Evolutionary conservation across 805 yeast species (phyloP).

Genomic region (Dipodascopsis uninucleata): DNA sequence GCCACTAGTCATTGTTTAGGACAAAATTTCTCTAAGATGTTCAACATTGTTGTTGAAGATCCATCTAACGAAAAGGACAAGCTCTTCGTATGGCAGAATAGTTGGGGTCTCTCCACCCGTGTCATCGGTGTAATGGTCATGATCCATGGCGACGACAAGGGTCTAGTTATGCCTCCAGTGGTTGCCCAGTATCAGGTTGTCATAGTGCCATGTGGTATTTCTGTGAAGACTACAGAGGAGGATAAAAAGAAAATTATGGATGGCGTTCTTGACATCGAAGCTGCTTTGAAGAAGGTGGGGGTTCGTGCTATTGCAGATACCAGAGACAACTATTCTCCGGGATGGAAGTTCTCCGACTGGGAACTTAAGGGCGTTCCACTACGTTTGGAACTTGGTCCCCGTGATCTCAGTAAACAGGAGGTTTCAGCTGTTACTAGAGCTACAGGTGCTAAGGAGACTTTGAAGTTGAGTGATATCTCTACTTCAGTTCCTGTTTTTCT

Average conservation of each 20-base stretch:
- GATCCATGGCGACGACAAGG: constrained; percentile 98
- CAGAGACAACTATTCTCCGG: constrained; percentile 93
- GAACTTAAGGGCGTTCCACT: constrained; percentile 95
- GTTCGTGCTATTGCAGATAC: constrained; percentile 80
- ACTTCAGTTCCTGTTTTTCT: constrained; percentile 67
- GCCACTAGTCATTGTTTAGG: constrained; percentile 98
- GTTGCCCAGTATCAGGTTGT: constrained; percentile 91
- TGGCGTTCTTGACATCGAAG: constrained; percentile 69
- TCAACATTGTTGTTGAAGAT: constrained; percentile 89
- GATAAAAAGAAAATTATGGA: constrained; percentile 64
- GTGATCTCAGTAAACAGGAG: constrained; percentile 75
- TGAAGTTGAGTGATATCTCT: constrained; percentile 63
- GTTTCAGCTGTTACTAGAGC: constrained; percentile 93
- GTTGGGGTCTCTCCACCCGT: constrained; percentile 99
- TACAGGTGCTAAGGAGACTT: constrained; percentile 67
- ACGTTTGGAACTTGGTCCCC: constrained; percentile 94
- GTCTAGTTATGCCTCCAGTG: constrained; percentile 95
- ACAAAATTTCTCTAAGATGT: constrained; percentile 98
- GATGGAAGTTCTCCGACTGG: constrained; percentile 98
- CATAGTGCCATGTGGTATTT: constrained; percentile 91
- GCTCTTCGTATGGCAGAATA: constrained; percentile 88
- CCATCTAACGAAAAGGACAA: constrained; percentile 79
- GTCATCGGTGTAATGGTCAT: constrained; percentile 99
- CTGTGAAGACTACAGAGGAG: constrained; percentile 77
- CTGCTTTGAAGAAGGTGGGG: constrained; percentile 53